These are phyloP conservation scores for Striga asiatica DNA, from an alignment of 257 asterid species.

Conservation along the genomic window DNA sequence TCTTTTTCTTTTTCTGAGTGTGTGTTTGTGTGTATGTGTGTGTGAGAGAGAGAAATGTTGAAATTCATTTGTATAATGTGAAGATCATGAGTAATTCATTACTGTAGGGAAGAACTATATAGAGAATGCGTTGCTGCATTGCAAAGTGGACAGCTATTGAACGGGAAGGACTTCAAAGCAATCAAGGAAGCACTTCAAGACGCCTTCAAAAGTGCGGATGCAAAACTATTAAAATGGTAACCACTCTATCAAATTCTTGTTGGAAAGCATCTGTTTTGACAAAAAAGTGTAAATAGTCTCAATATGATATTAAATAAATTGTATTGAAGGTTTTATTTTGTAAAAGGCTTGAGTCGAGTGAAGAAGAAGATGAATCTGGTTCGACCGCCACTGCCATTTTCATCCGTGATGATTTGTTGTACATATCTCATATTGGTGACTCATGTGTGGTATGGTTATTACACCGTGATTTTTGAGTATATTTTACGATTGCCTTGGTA, in stretches of 20 bases:
- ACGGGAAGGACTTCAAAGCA: slow-evolving; percentile 44
- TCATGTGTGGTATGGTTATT: slow-evolving; percentile 59
- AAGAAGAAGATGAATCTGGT: slow-evolving; percentile 73
- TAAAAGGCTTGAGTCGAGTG: slow-evolving; percentile 74
- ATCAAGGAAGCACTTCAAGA: slow-evolving; percentile 54
- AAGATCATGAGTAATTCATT: background rate
- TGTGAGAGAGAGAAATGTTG: too few species aligned
- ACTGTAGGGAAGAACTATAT: slow-evolving; percentile 72
- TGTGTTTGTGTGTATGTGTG: too few species aligned
- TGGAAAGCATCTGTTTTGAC: background rate
- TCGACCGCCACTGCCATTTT: slow-evolving; percentile 82
- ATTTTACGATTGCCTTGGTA: too few species aligned
- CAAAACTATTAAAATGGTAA: slow-evolving; percentile 65
- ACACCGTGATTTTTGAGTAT: background rate
- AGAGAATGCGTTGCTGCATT: slow-evolving; percentile 65
- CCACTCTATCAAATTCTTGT: background rate
- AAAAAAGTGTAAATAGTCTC: slow-evolving; percentile 16
- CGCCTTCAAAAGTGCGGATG: slow-evolving; percentile 62
- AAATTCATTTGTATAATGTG: background rate
- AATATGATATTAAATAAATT: slow-evolving; percentile 26
- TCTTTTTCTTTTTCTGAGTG: too few species aligned
- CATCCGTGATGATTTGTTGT: slow-evolving; percentile 40
- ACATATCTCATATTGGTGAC: slow-evolving; percentile 83
- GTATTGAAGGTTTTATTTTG: slow-evolving; percentile 69
- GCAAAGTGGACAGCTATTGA: slow-evolving; percentile 54